Evolutionary conservation across 208 protist genomes (phyloP), one percentile per base, ranked within the genome.

Genomic region (Leishmania arabica): DNA sequence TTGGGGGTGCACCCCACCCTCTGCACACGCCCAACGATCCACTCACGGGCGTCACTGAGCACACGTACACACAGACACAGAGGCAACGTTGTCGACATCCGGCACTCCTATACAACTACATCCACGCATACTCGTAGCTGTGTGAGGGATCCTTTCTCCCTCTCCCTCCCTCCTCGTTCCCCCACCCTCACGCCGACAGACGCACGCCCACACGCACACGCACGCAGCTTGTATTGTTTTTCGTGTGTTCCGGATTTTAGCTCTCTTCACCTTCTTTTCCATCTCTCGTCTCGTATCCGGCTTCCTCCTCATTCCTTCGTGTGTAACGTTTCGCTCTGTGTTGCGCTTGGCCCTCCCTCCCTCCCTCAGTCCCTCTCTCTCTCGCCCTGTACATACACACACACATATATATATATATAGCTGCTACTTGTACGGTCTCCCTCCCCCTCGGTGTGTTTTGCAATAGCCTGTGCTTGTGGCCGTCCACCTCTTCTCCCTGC

Each of bases 91-190:
- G 31, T 13, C 24, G 62, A 13, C 11, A n/a, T 47, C 21, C 19
- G 37, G 17, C 66, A 13, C 66, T 47, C 9, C 15, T 13, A 27
- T 21, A 47, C 37, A 71, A 24, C 37, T 31, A 40, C 37, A 21
- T 7, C 40, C 37, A 31, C 19, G 3, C 45, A 13, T 27, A 45
- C 75, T 73, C 68, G 58, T 64, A 27, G 27, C 58, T 64, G 58
- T 64, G 58, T 64, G 21, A 64, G 58, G 58, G 21, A 65, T 65
- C 6, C 60, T 82, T 85, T 65, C 40, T 70, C 65, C 34, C 37
- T 47, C 65, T 45, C 17, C 19, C 64, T 64, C 64, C 1, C 21
- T 15, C 45, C 42, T 34, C 19, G 11, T 7, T 17, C 21, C 27
- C 3, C 56, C 15, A 34, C 31, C 3, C 40, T 31, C 9, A 53